Percentiles rank a stretch among this genome's conserved stretches.
phyloP scores from a whole-genome alignment of 106 monocot genomes.

The Posidonia australis region DNA sequence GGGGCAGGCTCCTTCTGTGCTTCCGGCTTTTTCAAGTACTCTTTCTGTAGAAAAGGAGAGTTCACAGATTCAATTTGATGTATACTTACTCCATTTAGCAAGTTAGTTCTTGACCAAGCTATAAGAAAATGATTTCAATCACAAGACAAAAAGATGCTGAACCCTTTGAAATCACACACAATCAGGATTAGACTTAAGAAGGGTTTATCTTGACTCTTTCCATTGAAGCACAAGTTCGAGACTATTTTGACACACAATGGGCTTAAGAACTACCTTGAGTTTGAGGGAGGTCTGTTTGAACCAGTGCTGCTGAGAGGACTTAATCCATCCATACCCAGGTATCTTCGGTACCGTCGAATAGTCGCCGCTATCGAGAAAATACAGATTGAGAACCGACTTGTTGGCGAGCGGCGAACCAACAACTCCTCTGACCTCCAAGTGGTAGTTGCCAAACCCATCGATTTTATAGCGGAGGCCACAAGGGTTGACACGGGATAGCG shows the following conservation, averaged over 20 bases:
- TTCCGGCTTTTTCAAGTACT: conserved; percentile 34
- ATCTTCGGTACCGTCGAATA: conserved; percentile 53
- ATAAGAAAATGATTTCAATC: neutral
- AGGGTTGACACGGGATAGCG: conserved; percentile 66
- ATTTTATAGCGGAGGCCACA: conserved; percentile 27
- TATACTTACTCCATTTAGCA: neutral
- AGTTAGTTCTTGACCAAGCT: neutral
- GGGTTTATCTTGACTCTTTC: too few species aligned
- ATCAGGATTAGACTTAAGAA: too few species aligned
- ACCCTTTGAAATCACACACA: too few species aligned
- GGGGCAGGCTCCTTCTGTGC: conserved; percentile 58
- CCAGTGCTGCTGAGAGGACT: conserved; percentile 86
- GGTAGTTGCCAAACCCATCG: conserved; percentile 89
- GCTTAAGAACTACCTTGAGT: conserved; percentile 34
- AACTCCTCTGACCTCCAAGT: conserved; percentile 51
- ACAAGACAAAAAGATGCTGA: too few species aligned
- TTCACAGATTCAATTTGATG: neutral
- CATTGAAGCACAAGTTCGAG: too few species aligned
- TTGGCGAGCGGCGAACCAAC: conserved; percentile 42
- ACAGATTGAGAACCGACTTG: conserved; percentile 80
- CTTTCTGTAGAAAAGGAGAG: conserved; percentile 28
- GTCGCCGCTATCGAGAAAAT: conserved; percentile 90
- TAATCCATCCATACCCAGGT: conserved; percentile 75
- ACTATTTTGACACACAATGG: neutral
- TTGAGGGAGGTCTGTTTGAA: conserved; percentile 54